These are phyloP conservation scores for Starmerella bombi DNA, from an alignment of 805 yeast species.

Conservation along the genomic window DNA sequence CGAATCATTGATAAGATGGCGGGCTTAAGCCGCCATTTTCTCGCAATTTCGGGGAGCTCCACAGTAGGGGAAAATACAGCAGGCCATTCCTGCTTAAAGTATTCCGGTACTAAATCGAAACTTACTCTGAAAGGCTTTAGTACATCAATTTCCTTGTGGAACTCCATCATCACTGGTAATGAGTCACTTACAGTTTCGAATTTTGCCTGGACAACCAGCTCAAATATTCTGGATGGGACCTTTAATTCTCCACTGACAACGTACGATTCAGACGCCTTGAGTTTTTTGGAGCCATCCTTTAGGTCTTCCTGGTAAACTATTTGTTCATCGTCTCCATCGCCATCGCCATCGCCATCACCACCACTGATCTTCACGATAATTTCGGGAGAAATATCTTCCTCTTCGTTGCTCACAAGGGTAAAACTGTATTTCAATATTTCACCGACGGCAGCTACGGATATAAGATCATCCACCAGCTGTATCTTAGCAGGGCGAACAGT, in stretches of 20 bases:
- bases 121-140: constrained; percentile 28
- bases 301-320: background rate
- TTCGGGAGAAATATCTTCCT: constrained; percentile 19
- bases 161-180: constrained; percentile 21
- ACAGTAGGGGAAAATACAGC: constrained; percentile 26
- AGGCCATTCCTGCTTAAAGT: constrained; percentile 28
- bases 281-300: background rate
- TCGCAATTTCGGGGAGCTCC: constrained; percentile 23
- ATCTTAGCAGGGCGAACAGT: constrained; percentile 26
- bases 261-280: background rate
- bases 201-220: constrained; percentile 6
- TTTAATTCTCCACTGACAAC: constrained; percentile 3
- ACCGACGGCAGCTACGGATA: constrained; percentile 20
- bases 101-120: constrained; percentile 28
- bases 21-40: constrained; percentile 28
- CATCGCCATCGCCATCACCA: background rate
- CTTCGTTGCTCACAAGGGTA: constrained; percentile 21
- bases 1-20: constrained; percentile 21
- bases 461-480: constrained; percentile 14
- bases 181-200: constrained; percentile 22
- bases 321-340: background rate
- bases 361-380: constrained; percentile 1
- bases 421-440: constrained; percentile 19
- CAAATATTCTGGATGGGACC: constrained; percentile 12
- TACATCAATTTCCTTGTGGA: constrained; percentile 24